Evolutionary conservation across 169 alveolate species (phyloP).

Genomic region (Eimeria falciformis): DNA sequence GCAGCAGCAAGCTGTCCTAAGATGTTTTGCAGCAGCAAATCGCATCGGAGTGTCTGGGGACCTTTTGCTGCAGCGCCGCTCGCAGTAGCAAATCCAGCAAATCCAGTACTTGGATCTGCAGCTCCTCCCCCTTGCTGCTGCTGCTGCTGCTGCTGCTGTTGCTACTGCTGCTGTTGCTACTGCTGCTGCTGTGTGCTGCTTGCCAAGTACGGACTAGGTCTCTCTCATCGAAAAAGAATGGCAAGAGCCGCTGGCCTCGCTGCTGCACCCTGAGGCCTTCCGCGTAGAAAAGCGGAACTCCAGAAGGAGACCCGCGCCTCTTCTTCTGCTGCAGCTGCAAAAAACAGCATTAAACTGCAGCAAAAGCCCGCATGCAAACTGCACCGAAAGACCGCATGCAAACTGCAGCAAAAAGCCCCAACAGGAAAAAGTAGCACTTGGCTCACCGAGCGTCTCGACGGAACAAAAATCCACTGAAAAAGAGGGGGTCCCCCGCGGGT

Average conservation of each 20-base stretch:
- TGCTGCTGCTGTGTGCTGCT: constrained; percentile 8
- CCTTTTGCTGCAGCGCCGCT: constrained; percentile 37
- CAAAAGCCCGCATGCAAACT: too few relatives aligned
- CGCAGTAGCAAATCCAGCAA: neutral
- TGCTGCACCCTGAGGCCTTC: neutral
- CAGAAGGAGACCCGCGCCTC: too few relatives aligned
- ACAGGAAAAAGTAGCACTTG: neutral
- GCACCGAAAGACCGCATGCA: too few relatives aligned
- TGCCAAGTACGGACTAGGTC: neutral
- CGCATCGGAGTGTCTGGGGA: neutral
- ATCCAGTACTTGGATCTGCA: neutral
- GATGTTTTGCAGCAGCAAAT: neutral
- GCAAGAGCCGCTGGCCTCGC: neutral
- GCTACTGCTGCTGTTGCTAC: constrained; percentile 36
- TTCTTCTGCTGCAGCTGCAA: too few relatives aligned
- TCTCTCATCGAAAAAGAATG: neutral
- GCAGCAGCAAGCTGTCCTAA: neutral
- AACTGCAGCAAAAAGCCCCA: too few relatives aligned
- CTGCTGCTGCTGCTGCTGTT: neutral
- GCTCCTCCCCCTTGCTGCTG: neutral
- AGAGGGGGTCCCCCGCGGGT: constrained; percentile 34
- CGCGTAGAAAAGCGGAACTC: neutral
- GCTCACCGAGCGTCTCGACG: neutral
- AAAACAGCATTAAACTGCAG: too few relatives aligned
- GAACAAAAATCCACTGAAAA: constrained; percentile 28